Conservation (phyloP, 805 yeast genomes). For the Ogataea parapolymorpha region DNA sequence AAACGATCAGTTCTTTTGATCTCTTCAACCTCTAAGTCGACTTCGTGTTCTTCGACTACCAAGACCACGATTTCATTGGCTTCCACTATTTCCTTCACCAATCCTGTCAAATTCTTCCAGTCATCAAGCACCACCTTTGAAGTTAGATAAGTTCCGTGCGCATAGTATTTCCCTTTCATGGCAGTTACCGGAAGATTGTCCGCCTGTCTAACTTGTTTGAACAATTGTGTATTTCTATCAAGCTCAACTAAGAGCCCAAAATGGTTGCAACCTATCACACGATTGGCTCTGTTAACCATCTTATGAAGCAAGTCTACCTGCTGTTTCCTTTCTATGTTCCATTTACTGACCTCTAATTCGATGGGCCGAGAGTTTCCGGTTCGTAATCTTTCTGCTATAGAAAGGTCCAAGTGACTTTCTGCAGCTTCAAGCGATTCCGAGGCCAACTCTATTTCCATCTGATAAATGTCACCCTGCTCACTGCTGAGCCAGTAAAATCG, state of each 20-base stretch:
- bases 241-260: conserved; percentile 2
- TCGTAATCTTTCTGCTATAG: conserved; percentile 15
- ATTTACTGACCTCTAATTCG: conserved; percentile 8
- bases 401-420: conserved; percentile 1
- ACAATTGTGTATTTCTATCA: neutral
- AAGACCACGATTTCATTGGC: neutral
- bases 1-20: conserved; percentile 3
- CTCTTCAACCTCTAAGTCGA: conserved; percentile 3
- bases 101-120: neutral
- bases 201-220: neutral
- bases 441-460: neutral
- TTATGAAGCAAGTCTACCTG: conserved; percentile 3
- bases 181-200: conserved; percentile 1
- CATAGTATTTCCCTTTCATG: neutral
- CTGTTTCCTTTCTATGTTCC: conserved; percentile 7
- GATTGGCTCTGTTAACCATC: neutral
- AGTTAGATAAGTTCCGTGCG: conserved; percentile 1
- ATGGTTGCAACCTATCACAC: conserved; percentile 4
- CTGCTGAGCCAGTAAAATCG: conserved; percentile 5
- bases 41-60: conserved; percentile 4
- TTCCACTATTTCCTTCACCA: conserved; percentile 4
- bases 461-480: conserved; percentile 8
- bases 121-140: neutral
- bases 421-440: conserved; percentile 5
- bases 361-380: neutral